These are phyloP conservation scores for Saccharomycopsis malanga DNA, from an alignment of 805 yeast genomes.

Conservation along the genomic window DNA sequence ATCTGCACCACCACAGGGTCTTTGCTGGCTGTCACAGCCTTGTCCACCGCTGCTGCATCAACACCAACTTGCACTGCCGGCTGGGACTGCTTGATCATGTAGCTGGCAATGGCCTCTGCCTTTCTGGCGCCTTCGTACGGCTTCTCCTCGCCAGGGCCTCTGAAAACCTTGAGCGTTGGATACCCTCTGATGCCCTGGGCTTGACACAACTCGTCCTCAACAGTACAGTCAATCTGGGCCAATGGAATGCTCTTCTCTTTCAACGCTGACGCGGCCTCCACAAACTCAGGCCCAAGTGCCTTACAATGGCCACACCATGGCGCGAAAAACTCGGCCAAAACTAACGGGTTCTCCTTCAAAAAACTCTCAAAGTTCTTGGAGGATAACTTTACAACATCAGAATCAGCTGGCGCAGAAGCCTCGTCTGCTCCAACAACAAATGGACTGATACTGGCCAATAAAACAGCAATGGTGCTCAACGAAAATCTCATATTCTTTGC, in stretches of 20 bases:
- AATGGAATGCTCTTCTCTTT: conserved; percentile 56
- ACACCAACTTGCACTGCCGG: conserved; percentile 62
- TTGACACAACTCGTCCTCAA: conserved; percentile 63
- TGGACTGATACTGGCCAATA: conserved; percentile 33
- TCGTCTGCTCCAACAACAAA: conserved; percentile 34
- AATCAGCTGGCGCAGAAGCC: conserved; percentile 72
- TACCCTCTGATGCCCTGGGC: conserved; percentile 68
- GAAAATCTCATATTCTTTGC: conserved; percentile 32
- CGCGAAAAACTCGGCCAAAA: conserved; percentile 81
- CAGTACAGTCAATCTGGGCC: conserved; percentile 84
- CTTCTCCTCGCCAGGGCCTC: conserved; percentile 38
- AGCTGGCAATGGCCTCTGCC: conserved; percentile 67
- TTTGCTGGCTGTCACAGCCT: conserved; percentile 33
- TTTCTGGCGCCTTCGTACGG: conserved; percentile 80
- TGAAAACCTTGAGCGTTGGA: conserved; percentile 76
- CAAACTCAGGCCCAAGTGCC: conserved; percentile 72
- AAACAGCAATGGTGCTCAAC: conserved; percentile 33
- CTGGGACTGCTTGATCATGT: conserved; percentile 72
- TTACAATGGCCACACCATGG: conserved; percentile 99
- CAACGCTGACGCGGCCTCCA: conserved; percentile 62
- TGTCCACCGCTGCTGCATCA: conserved; percentile 43
- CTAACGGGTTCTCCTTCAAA: conserved; percentile 66
- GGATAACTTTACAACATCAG: conserved; percentile 80
- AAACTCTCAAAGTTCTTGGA: conserved; percentile 58
- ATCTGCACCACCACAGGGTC: conserved; percentile 55